A percentile compares a stretch with the other conserved stretches of the same genome.
Evolutionary conservation across 2,329 filamentous ascomycete species (phyloP).

Genomic region (Pseudogymnoascus sp.): DNA sequence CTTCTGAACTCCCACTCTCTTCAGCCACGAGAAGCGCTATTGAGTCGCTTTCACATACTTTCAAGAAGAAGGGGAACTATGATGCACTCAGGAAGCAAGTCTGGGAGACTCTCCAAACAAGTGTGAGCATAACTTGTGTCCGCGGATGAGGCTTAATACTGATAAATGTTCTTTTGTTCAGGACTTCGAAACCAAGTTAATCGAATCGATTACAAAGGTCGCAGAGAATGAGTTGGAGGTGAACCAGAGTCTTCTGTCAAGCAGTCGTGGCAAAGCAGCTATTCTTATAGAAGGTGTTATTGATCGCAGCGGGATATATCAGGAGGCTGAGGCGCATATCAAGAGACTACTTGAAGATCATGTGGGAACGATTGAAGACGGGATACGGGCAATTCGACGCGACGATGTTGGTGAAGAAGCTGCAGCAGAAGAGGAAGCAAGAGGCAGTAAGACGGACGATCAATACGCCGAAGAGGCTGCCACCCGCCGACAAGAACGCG

Average conservation of each 20-base stretch:
- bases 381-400: constrained; percentile 59
- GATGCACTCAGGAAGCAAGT: constrained; percentile 69
- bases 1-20: constrained; percentile 65
- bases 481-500: constrained; percentile 50
- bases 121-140: constrained; percentile 29
- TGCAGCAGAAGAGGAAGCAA: constrained; percentile 55
- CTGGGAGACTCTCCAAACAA: constrained; percentile 44
- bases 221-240: constrained; percentile 68
- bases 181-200: constrained; percentile 63
- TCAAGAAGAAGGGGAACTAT: constrained; percentile 82
- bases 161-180: constrained; percentile 27
- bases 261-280: constrained; percentile 65
- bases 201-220: constrained; percentile 58
- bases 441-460: constrained; percentile 64
- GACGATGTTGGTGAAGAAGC: constrained; percentile 62
- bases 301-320: constrained; percentile 68
- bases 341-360: constrained; percentile 56
- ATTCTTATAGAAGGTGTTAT: constrained; percentile 71
- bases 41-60: constrained; percentile 67
- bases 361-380: constrained; percentile 56
- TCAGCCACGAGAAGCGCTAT: constrained; percentile 67
- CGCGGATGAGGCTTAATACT: not conserved
- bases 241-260: constrained; percentile 62
- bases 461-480: constrained; percentile 63
- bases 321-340: constrained; percentile 60